A percentile compares a stretch with the other conserved stretches of the same genome.
Conservation (phyloP, 805 yeast species). For the Saccharomyces jurei region DNA sequence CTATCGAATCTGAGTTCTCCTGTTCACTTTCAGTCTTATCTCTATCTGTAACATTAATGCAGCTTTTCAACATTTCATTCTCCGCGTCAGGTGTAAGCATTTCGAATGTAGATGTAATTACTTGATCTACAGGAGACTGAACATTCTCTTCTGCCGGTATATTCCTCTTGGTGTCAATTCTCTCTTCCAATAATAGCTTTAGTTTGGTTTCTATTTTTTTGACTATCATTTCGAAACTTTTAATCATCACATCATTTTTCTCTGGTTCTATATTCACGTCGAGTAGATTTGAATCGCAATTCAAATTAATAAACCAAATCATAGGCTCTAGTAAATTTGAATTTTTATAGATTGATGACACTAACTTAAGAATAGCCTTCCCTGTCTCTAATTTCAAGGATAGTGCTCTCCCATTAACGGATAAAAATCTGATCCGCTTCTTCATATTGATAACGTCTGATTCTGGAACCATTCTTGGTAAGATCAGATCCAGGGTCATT, state of each 20-base stretch:
- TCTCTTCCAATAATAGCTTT: not conserved
- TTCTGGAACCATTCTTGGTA: slow-evolving; percentile 32
- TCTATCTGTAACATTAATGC: not conserved
- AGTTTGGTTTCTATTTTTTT: slow-evolving; percentile 6
- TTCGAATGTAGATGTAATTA: not conserved
- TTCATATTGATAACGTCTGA: slow-evolving; percentile 19
- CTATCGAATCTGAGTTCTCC: not conserved
- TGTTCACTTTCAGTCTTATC: not conserved
- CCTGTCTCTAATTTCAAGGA: slow-evolving; percentile 29
- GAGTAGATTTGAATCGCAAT: slow-evolving; percentile 11
- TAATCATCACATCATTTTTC: slow-evolving; percentile 35
- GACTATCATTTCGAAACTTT: slow-evolving; percentile 16
- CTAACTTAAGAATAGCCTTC: slow-evolving; percentile 16
- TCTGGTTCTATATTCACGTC: slow-evolving; percentile 41
- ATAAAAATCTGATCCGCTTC: slow-evolving; percentile 21
- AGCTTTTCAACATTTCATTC: not conserved
- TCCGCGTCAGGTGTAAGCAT: not conserved
- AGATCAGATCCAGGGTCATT: slow-evolving; percentile 12
- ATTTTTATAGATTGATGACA: slow-evolving; percentile 22
- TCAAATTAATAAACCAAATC: slow-evolving; percentile 32
- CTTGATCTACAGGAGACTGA: not conserved
- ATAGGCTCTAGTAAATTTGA: slow-evolving; percentile 24
- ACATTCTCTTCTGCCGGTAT: not conserved
- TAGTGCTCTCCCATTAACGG: slow-evolving; percentile 32
- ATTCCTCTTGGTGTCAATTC: not conserved